These are phyloP conservation scores for Neoboletus brunneissimus DNA, from an alignment of 768 basidiomycete species.

Conservation along the genomic window DNA sequence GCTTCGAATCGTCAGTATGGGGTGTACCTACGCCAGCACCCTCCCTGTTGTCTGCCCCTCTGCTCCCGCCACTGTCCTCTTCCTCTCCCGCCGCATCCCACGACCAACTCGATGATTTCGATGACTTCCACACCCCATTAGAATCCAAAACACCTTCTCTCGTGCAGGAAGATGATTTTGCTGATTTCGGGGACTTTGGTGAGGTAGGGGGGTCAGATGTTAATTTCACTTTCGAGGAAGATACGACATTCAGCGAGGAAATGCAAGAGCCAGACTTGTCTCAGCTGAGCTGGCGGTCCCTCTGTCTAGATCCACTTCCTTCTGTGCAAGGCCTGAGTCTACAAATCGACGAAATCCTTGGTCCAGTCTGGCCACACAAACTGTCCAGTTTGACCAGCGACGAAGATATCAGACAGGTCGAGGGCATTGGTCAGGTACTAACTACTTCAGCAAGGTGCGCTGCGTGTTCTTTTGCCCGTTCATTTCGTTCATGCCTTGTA, in stretches of 20 bases:
- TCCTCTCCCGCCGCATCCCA: constrained; percentile 29
- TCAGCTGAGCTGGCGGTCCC: constrained; percentile 52
- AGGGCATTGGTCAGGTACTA: constrained; percentile 78
- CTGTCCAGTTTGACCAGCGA: constrained; percentile 55
- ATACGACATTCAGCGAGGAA: constrained; percentile 17
- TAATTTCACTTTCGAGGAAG: constrained; percentile 39
- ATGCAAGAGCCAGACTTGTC: constrained; percentile 38
- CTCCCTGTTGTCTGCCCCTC: constrained; percentile 29
- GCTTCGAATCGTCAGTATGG: constrained; percentile 76
- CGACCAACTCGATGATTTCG: constrained; percentile 52
- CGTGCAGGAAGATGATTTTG: constrained; percentile 70
- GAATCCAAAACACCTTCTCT: constrained; percentile 42
- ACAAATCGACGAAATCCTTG: constrained; percentile 64
- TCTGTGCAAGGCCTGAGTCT: constrained; percentile 52
- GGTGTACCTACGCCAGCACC: constrained; percentile 42
- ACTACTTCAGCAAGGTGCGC: constrained; percentile 70
- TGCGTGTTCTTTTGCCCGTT: constrained; percentile 14
- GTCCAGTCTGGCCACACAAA: constrained; percentile 60
- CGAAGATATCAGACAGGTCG: constrained; percentile 74
- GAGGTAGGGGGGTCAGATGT: constrained; percentile 47
- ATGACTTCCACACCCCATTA: constrained; percentile 47
- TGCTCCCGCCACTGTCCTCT: constrained; percentile 17
- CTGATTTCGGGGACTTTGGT: constrained; percentile 86
- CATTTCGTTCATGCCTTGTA: constrained; percentile 33
- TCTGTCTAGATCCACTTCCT: constrained; percentile 65